These are phyloP conservation scores for Amanita exitialis DNA, from an alignment of 768 basidiomycete species.

Conservation along the genomic window DNA sequence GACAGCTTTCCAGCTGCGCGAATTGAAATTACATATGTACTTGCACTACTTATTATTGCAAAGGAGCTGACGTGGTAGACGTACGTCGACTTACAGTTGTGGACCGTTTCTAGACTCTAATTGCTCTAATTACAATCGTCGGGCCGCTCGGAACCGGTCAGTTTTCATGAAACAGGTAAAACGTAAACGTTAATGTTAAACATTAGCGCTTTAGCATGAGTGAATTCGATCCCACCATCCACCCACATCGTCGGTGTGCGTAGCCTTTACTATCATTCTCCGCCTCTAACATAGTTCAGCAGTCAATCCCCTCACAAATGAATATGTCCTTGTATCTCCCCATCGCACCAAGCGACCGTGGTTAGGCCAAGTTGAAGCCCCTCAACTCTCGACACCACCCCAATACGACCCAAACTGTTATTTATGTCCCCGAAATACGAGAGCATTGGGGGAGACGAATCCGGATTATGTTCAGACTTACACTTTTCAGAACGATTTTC, in stretches of 20 bases:
- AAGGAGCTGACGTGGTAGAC: no score
- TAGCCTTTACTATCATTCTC: conserved; percentile 5
- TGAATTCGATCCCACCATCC: conserved; percentile 47
- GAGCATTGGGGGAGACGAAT: conserved; percentile 63
- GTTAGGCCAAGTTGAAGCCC: conserved; percentile 76
- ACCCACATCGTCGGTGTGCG: conserved; percentile 67
- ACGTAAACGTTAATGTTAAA: no score
- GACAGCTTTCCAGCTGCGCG: no score
- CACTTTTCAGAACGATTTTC: conserved; percentile 76
- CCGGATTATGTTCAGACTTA: conserved; percentile 57
- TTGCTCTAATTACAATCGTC: no score
- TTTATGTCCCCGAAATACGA: conserved; percentile 78
- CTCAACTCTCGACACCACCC: conserved; percentile 42
- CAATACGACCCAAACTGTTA: conserved; percentile 68
- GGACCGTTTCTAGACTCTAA: no score
- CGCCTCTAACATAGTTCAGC: not conserved
- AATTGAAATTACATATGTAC: no score
- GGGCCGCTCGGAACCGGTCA: no score
- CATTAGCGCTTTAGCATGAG: conserved; percentile 11
- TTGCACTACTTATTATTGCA: no score
- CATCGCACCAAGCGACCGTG: conserved; percentile 89
- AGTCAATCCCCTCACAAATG: conserved; percentile 78
- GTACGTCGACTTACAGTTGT: no score
- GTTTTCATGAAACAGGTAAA: no score
- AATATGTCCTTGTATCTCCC: conserved; percentile 77